Conservation (phyloP, 164 flowering plant species). For the Vitis cinerea region DNA sequence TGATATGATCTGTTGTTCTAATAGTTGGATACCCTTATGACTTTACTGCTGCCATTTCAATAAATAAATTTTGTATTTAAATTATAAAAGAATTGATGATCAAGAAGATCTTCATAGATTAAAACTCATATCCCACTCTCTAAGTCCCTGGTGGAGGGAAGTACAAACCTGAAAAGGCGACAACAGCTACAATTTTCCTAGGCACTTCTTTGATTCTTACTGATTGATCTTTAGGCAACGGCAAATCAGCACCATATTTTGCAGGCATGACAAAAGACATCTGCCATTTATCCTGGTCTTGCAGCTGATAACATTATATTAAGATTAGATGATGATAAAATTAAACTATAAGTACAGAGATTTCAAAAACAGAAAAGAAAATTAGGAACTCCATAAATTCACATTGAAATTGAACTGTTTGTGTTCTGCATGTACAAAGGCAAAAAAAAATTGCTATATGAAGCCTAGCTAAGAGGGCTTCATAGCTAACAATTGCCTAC, state of each 20-base stretch:
- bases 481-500: not conserved
- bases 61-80: too few relatives aligned
- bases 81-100: not conserved
- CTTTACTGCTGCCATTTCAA: too few relatives aligned
- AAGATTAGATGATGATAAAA: constrained; percentile 4
- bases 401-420: not conserved
- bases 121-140: not conserved
- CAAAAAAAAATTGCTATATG: not conserved
- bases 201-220: constrained; percentile 76
- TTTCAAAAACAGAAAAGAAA: not conserved
- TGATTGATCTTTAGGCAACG: constrained; percentile 71
- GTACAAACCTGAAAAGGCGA: constrained; percentile 80
- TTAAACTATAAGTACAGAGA: not conserved
- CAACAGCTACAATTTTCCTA: constrained; percentile 61
- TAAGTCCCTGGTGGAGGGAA: not conserved
- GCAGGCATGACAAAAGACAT: constrained; percentile 99
- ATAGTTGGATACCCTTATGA: too few relatives aligned
- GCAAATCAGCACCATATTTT: constrained; percentile 76
- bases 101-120: not conserved
- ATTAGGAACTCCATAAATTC: not conserved
- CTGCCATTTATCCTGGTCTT: constrained; percentile 62
- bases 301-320: constrained; percentile 26
- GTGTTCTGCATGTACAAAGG: not conserved
- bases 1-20: too few relatives aligned
- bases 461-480: not conserved